Evolutionary conservation across 805 yeast genomes (phyloP), one percentile per base, ranked within the genome.

Genomic region (Metschnikowia similis): DNA sequence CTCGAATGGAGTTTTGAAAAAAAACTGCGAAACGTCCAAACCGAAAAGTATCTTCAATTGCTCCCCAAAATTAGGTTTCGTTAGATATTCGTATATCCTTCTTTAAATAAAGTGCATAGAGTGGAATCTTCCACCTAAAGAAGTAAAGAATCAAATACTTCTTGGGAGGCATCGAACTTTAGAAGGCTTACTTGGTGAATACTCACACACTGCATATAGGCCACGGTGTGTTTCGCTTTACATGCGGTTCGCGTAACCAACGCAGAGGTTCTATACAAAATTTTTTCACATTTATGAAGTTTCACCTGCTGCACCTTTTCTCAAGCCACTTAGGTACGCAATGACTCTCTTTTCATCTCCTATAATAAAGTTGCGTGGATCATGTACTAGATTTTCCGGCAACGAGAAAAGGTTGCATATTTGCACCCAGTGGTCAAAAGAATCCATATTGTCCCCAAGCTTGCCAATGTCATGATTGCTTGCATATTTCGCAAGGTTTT

Each of bases 331-430:
- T 35, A 45, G 43, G 51, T 71, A 71, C 43, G 63, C 56, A 32
- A 58, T 61, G 10, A 66, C 54, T 34, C 77, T 55, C 52, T 73
- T 73, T 21, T 66, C 70, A 47, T 71, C 75, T 4, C 76, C 77
- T 8, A 73, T 65, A 8, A 73, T 55, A 52, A 70, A 73, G 48
- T 73, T 73, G 21, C 59, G 56, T 17, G 63, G 59, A 43, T 64
- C 56, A 34, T 66, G 62, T 1, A 55, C 69, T 4, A 70, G 47
- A 4, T 31, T 35, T 2, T 38, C 43, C 4, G 67, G 63, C 2
- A 71, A 39, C 1, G 56, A 21, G 29, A 49, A 42, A 10, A 44
- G 45, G 35, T 67, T 66, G 41, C 69, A 56, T 10, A 71, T 47
- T 6, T 51, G 38, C 41, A 64, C 51, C 76, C 76, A 71, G 35